phyloP scores from a whole-genome alignment of 352 stramenopile species.

The Globisporangium solare region DNA sequence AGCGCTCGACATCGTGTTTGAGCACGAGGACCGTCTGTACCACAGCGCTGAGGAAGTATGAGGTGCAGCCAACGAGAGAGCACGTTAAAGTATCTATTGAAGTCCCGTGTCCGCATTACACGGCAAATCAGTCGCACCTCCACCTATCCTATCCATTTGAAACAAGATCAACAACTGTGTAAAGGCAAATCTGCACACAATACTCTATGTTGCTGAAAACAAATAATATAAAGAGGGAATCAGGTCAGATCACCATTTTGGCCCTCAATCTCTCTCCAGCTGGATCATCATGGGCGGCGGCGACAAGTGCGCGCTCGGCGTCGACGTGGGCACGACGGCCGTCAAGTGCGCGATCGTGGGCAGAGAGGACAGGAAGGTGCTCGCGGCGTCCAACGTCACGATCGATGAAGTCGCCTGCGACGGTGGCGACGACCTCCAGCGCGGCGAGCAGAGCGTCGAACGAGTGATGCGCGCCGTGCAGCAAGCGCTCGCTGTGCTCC shows the following conservation, averaged over 20 bases:
- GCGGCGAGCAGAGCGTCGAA: conserved; percentile 41
- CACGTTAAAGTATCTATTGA: no score
- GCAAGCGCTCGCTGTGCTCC: conserved; percentile 28
- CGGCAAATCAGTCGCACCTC: no score
- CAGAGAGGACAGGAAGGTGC: conserved; percentile 12
- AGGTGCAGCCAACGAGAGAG: no score
- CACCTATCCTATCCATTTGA: no score
- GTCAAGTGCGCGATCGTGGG: conserved; percentile 70
- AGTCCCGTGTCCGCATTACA: no score
- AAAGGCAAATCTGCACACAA: no score
- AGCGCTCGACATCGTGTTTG: conserved; percentile 11
- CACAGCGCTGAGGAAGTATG: conserved; percentile 3
- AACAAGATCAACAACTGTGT: no score
- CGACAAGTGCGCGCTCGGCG: conserved; percentile 14
- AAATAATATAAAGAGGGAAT: no score
- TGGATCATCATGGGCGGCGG: background rate
- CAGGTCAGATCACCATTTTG: background rate
- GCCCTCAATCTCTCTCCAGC: background rate
- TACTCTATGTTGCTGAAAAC: no score
- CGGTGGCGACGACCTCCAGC: background rate
- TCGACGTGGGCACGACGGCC: conserved; percentile 76
- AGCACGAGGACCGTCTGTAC: conserved; percentile 9
- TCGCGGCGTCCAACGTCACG: conserved; percentile 30
- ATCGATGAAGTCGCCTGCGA: conserved; percentile 29
- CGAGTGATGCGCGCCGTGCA: conserved; percentile 42